These are phyloP conservation scores for Suhomyces chickasaworum DNA, from an alignment of 1,139 yeast species.

Conservation along the genomic window DNA sequence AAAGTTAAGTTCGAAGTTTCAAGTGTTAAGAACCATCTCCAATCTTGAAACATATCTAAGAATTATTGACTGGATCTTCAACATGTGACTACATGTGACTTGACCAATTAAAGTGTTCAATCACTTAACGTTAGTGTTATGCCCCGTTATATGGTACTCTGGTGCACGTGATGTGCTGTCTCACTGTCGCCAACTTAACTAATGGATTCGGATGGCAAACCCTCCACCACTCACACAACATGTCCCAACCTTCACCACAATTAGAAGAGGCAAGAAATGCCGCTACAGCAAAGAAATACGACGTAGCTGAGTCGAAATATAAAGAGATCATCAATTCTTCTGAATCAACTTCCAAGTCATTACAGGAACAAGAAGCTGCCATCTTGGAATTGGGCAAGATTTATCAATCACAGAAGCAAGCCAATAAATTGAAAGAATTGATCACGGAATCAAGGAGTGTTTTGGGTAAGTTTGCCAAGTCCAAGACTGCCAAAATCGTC, in stretches of 20 bases:
- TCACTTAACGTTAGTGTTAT: too few species aligned
- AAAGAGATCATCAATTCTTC: conserved; percentile 43
- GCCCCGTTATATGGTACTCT: background rate
- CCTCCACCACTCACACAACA: conserved; percentile 8
- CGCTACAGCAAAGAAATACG: conserved; percentile 47
- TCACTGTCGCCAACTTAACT: conserved; percentile 1
- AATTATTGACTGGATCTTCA: too few species aligned
- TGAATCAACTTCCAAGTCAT: conserved; percentile 28
- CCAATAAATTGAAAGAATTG: conserved; percentile 57
- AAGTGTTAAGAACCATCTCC: too few species aligned
- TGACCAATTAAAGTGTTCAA: too few species aligned
- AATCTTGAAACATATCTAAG: too few species aligned
- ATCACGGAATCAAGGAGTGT: conserved; percentile 70
- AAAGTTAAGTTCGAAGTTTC: too few species aligned
- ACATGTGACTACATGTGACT: too few species aligned
- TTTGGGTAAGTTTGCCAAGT: conserved; percentile 80
- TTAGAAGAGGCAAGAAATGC: conserved; percentile 64
- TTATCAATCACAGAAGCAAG: conserved; percentile 48
- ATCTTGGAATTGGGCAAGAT: conserved; percentile 65
- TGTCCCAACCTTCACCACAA: conserved; percentile 27
- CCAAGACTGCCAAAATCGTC: conserved; percentile 90
- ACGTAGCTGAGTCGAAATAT: conserved; percentile 61
- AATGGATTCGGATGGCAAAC: conserved; percentile 18
- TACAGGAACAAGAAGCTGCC: conserved; percentile 61
- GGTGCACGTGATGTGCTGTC: background rate